Conservation (phyloP, 2,329 filamentous ascomycete species). For the Colletotrichum magnum region DNA sequence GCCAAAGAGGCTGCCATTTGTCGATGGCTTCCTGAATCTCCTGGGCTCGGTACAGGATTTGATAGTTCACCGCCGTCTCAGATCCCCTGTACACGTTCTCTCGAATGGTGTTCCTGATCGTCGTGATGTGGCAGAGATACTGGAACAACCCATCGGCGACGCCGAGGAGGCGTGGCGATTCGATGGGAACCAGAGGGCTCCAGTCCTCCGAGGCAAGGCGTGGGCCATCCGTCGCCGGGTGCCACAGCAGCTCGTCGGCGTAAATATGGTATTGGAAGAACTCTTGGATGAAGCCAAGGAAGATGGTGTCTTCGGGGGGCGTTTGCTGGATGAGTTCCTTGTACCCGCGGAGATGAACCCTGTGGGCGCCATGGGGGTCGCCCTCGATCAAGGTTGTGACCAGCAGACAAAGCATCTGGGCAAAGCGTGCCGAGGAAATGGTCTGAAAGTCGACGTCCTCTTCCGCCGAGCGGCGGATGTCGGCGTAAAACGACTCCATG, state of each 20-base stretch:
- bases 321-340: slow-evolving; percentile 76
- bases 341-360: slow-evolving; percentile 84
- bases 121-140: slow-evolving; percentile 84
- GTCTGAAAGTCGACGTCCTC: slow-evolving; percentile 61
- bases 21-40: slow-evolving; percentile 82
- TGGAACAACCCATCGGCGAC: slow-evolving; percentile 86
- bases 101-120: slow-evolving; percentile 81
- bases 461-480: slow-evolving; percentile 59
- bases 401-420: slow-evolving; percentile 74
- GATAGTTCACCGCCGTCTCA: slow-evolving; percentile 81
- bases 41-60: slow-evolving; percentile 78
- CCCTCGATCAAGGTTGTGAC: slow-evolving; percentile 72
- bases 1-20: slow-evolving; percentile 79
- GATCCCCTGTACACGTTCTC: slow-evolving; percentile 72
- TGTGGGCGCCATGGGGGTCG: slow-evolving; percentile 76
- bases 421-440: slow-evolving; percentile 69
- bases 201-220: slow-evolving; percentile 61
- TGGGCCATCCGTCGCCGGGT: slow-evolving; percentile 55
- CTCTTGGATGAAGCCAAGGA: slow-evolving; percentile 75
- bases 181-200: slow-evolving; percentile 57
- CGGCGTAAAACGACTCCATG: slow-evolving; percentile 65
- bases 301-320: slow-evolving; percentile 75
- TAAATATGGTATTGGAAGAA: slow-evolving; percentile 89
- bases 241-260: slow-evolving; percentile 73
- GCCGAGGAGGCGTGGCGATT: slow-evolving; percentile 76